These are phyloP conservation scores for Calonectria ilicicola DNA, from an alignment of 2,329 filamentous ascomycete genomes.

Conservation along the genomic window DNA sequence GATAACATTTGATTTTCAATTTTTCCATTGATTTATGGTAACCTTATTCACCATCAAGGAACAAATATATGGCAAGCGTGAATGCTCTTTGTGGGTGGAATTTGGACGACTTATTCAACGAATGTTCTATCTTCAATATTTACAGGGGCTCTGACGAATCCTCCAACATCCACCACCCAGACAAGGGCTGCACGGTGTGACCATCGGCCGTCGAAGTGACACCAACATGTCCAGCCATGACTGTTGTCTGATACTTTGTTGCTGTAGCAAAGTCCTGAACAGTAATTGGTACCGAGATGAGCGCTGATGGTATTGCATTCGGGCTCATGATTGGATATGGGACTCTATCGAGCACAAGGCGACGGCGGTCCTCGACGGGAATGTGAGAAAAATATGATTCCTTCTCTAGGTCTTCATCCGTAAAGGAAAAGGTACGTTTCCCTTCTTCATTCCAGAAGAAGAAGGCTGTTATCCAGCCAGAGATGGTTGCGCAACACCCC, in stretches of 20 bases:
- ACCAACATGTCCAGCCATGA: not conserved
- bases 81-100: too few relatives aligned
- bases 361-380: not conserved
- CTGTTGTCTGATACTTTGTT: not conserved
- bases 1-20: too few relatives aligned
- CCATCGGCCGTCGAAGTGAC: not conserved
- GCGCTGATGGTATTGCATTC: not conserved
- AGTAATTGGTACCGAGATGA: not conserved
- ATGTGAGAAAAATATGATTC: not conserved
- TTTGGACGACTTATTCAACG: too few relatives aligned
- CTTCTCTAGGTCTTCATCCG: not conserved
- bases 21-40: too few relatives aligned
- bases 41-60: too few relatives aligned
- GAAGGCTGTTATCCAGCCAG: constrained; percentile 2
- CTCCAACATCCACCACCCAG: not conserved
- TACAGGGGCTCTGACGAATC: not conserved
- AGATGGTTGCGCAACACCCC: not conserved
- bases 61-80: too few relatives aligned
- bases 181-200: not conserved
- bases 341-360: not conserved
- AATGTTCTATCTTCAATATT: too few relatives aligned
- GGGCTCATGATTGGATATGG: not conserved
- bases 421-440: not conserved
- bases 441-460: not conserved
- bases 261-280: not conserved